Evolutionary conservation across 2,329 filamentous ascomycete genomes (phyloP).

Genomic region (Ceratocystis lukuohia): DNA sequence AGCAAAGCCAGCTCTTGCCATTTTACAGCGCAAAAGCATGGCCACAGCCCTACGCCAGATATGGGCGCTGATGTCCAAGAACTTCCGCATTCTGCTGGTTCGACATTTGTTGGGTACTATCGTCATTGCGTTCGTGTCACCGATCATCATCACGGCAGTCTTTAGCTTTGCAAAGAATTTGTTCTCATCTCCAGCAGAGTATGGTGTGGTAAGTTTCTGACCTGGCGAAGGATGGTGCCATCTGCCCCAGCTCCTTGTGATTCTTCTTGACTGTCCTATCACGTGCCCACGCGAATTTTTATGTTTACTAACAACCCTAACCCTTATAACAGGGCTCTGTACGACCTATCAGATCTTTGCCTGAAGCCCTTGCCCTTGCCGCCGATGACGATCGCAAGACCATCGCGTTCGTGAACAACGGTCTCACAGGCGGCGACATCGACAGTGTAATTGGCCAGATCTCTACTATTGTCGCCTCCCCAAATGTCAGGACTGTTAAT

Average conservation of each 20-base stretch:
- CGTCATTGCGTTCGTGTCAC: conserved; percentile 46
- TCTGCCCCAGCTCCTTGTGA: too few relatives aligned
- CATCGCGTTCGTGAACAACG: conserved; percentile 68
- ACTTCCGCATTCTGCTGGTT: conserved; percentile 43
- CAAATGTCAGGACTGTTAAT: conserved; percentile 43
- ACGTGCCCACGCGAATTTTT: not conserved
- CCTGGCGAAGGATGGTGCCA: not conserved
- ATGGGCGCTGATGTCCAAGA: conserved; percentile 49
- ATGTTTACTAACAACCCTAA: not conserved
- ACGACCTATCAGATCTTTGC: conserved; percentile 48
- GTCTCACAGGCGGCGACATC: conserved; percentile 54
- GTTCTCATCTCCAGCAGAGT: conserved; percentile 63
- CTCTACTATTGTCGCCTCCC: conserved; percentile 40
- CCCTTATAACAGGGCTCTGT: conserved; percentile 33
- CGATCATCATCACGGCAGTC: conserved; percentile 44
- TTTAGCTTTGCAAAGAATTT: conserved; percentile 66
- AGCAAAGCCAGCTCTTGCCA: too few relatives aligned
- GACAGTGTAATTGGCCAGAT: conserved; percentile 54
- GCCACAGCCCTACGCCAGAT: conserved; percentile 33
- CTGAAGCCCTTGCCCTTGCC: conserved; percentile 47
- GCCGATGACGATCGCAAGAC: conserved; percentile 46
- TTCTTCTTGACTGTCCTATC: not conserved
- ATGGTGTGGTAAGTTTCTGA: conserved; percentile 41
- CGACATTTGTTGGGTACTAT: conserved; percentile 40
- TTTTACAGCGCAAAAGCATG: not conserved